Conservation (phyloP, 257 asterid species). For the Fraxinus excelsior region DNA sequence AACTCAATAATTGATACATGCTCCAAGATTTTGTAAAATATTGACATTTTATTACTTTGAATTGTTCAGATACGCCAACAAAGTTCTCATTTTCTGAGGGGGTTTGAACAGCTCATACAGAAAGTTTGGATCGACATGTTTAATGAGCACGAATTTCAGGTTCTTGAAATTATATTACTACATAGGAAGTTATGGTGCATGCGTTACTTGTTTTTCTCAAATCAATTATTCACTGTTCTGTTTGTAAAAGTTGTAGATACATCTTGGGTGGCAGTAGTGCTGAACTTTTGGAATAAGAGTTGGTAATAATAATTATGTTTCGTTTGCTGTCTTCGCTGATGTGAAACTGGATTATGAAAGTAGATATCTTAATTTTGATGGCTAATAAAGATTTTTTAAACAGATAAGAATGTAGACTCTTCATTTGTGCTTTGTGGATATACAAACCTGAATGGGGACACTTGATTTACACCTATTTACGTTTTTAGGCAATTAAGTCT, state of each 20-base stretch:
- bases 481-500: neutral
- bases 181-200: neutral
- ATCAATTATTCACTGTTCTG: neutral
- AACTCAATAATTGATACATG: constrained; percentile 1
- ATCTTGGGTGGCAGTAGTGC: constrained; percentile 9
- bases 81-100: constrained; percentile 88
- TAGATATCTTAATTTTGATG: neutral
- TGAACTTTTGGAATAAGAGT: neutral
- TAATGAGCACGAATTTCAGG: constrained; percentile 99
- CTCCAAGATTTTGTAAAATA: constrained; percentile 16
- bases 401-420: neutral
- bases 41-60: constrained; percentile 15
- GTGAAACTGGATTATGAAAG: constrained; percentile 8
- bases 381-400: neutral
- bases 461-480: neutral
- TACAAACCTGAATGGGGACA: neutral
- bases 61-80: constrained; percentile 84
- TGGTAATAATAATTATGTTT: neutral
- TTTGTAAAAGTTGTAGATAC: neutral
- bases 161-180: constrained; percentile 25
- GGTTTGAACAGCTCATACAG: constrained; percentile 89
- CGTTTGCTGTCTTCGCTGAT: neutral
- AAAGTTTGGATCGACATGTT: constrained; percentile 96
- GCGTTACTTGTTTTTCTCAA: constrained; percentile 4
- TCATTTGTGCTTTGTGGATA: neutral